A percentile compares a stretch with the other conserved stretches of the same genome.
Evolutionary conservation across 2,329 filamentous ascomycete species (phyloP).

Genomic region (Teratosphaeriaceae sp.): DNA sequence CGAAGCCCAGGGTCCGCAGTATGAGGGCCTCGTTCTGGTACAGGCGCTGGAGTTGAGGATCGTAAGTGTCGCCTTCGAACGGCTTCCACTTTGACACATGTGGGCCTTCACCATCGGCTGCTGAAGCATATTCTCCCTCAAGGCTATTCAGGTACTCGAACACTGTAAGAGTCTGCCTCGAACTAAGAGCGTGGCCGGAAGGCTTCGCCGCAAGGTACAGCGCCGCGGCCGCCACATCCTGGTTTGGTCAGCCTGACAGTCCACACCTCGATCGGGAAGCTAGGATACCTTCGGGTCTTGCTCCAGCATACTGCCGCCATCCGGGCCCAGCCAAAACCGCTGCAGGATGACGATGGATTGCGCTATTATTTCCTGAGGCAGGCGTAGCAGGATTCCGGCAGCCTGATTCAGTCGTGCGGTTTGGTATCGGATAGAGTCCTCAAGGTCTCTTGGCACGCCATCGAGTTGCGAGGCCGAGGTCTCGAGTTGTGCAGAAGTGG

Average conservation of each 20-base stretch:
- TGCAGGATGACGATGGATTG: slow-evolving; percentile 77
- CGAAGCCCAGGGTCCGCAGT: slow-evolving; percentile 68
- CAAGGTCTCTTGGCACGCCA: slow-evolving; percentile 59
- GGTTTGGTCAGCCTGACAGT: slow-evolving; percentile 13
- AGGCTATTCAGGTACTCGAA: slow-evolving; percentile 72
- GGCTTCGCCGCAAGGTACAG: slow-evolving; percentile 80
- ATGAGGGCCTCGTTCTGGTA: slow-evolving; percentile 72
- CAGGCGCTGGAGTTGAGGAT: slow-evolving; percentile 56
- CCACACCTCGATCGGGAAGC: too few species aligned
- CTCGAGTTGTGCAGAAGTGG: slow-evolving; percentile 63
- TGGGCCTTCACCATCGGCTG: slow-evolving; percentile 13
- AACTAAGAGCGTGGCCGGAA: slow-evolving; percentile 66
- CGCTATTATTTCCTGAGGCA: slow-evolving; percentile 80
- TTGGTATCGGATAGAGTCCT: slow-evolving; percentile 64
- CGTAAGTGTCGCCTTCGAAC: slow-evolving; percentile 62
- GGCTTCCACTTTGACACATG: slow-evolving; percentile 45
- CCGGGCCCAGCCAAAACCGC: slow-evolving; percentile 66
- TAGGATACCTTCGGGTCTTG: slow-evolving; percentile 51
- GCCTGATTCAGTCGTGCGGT: slow-evolving; percentile 70
- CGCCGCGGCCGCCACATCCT: slow-evolving; percentile 76
- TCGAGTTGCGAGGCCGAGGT: slow-evolving; percentile 49
- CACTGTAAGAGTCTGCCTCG: slow-evolving; percentile 75
- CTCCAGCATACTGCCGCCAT: slow-evolving; percentile 42
- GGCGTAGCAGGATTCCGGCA: slow-evolving; percentile 70
- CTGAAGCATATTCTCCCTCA: slow-evolving; percentile 46